Conservation (phyloP, 2,329 filamentous ascomycete species). For the Arthrobotrys sinensis region DNA sequence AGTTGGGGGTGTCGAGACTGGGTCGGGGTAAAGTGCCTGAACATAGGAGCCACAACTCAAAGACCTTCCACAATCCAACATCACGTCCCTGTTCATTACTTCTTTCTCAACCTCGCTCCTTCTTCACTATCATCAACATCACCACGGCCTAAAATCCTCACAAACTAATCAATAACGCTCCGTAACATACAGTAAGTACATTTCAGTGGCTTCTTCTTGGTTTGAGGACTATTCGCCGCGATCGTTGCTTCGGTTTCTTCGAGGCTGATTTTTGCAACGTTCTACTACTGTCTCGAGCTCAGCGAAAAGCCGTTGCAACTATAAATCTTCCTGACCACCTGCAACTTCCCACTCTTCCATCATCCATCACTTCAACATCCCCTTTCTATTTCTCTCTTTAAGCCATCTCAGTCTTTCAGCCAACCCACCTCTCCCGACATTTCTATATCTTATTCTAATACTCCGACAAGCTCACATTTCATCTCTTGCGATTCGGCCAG, state of each 20-base stretch:
- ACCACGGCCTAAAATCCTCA: neutral
- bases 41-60: slow-evolving; percentile 36
- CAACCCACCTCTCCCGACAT: neutral
- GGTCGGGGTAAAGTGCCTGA: slow-evolving; percentile 7
- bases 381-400: neutral
- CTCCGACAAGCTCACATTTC: neutral
- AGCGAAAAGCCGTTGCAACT: neutral
- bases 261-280: slow-evolving; percentile 7
- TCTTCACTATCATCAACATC: neutral
- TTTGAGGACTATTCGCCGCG: neutral
- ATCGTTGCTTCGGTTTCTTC: slow-evolving; percentile 1
- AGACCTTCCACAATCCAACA: slow-evolving; percentile 45
- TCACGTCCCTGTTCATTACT: slow-evolving; percentile 19
- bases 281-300: neutral
- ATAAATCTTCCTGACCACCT: slow-evolving; percentile 1
- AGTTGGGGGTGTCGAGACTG: neutral
- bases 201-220: neutral
- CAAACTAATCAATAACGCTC: neutral
- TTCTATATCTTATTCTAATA: neutral
- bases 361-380: neutral
- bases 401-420: neutral
- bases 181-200: slow-evolving; percentile 6
- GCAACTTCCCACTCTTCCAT: neutral
- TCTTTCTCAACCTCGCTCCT: slow-evolving; percentile 1
- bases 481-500: neutral